Base-by-base conservation (phyloP, 169 alveolate genomes). In the Besnoitia besnoiti region DNA sequence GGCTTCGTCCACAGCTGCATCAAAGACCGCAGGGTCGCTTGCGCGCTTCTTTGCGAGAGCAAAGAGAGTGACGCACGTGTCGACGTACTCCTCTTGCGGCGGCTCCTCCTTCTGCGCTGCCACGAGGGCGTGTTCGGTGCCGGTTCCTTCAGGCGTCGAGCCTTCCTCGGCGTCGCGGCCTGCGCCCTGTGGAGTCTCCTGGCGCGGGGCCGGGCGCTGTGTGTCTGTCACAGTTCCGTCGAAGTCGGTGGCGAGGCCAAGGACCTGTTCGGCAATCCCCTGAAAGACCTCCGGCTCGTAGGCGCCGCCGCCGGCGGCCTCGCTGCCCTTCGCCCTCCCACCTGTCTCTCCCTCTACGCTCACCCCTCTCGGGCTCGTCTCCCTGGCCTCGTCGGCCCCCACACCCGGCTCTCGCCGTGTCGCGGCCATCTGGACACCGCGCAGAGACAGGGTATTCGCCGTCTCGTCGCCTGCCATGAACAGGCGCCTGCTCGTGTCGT, bases 161-260 rank as follows among this genome's bases (percentile, higher is more conserved):
- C 14, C 42, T 2, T 30, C n/a, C n/a, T n/a, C n/a, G n/a, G n/a
- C n/a, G n/a, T n/a, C 62, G 62, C 62, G 10, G 10, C 30, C 62
- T 10, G 62, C 30, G 62, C 30, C 19, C 10, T 10, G 19, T 19
- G 19, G 62, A 50, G 62, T 19, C 10, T 19, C 62, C 62, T 14
- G 19, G 30, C 10, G 30, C 10, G 10, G 30, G 19, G 19, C 30
- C 19, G 62, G 62, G 10, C 19, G 62, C 30, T 50, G 62, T 50
- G 62, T 50, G 10, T 50, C 80, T 2, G 80, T 35, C 80, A 67
- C 42, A 16, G 80, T 67, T 19, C 80, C 80, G 80, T 67, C 80
- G 21, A 67, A 67, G 44, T 67, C 80, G 4, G 80, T 67, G 47
- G 80, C 80, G 47, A 67, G 80, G 14, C 80, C 80, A n/a, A 67